phyloP scores from a whole-genome alignment of 2,329 filamentous ascomycete genomes.

The Claviceps humidiphila region DNA sequence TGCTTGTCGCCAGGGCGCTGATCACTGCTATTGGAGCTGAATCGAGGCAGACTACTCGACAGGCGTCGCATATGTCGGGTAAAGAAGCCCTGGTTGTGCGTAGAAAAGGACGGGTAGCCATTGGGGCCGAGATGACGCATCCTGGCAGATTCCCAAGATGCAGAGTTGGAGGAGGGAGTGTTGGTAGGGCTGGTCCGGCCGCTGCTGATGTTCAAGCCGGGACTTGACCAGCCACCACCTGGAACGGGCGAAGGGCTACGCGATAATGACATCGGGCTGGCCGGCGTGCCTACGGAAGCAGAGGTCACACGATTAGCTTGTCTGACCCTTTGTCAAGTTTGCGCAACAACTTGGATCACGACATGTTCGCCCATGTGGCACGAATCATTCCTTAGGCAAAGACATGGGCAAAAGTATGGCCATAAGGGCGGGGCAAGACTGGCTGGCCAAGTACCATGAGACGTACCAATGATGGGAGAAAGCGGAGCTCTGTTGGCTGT shows the following conservation, averaged over 20 bases:
- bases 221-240: constrained; percentile 80
- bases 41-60: constrained; percentile 65
- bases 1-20: constrained; percentile 61
- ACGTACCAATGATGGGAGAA: constrained; percentile 45
- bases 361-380: constrained; percentile 1
- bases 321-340: constrained; percentile 11
- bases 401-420: background rate
- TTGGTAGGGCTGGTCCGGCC: constrained; percentile 54
- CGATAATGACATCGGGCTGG: constrained; percentile 63
- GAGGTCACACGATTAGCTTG: constrained; percentile 1
- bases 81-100: constrained; percentile 77
- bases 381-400: background rate
- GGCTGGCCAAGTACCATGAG: background rate
- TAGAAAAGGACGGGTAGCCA: constrained; percentile 67
- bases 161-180: constrained; percentile 38
- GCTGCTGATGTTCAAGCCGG: constrained; percentile 60
- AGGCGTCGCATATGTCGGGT: constrained; percentile 69
- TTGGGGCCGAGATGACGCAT: constrained; percentile 60
- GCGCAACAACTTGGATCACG: constrained; percentile 8
- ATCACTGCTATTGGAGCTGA: constrained; percentile 36
- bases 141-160: constrained; percentile 75
- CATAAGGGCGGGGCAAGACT: background rate
- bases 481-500: constrained; percentile 22
- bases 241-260: constrained; percentile 76
- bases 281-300: constrained; percentile 36